Evolutionary conservation across 2,329 filamentous ascomycete species (phyloP).

Genomic region (Stachybotrys chartarum): DNA sequence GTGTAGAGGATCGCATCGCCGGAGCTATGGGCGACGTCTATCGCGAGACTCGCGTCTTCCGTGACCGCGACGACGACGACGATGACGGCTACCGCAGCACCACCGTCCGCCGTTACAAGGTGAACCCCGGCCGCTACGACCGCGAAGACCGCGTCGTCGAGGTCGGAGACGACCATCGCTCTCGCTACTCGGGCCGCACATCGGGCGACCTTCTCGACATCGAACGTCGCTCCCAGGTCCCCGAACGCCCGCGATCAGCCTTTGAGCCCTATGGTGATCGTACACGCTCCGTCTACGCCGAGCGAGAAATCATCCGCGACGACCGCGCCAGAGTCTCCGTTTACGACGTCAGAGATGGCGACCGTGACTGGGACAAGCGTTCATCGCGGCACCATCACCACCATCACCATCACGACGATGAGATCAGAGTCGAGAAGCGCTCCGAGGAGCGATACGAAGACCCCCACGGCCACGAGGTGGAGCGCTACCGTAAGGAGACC

Average conservation of each 20-base stretch:
- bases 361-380: conserved; percentile 38
- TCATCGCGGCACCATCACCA: conserved; percentile 28
- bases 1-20: neutral
- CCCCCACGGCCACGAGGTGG: conserved; percentile 39
- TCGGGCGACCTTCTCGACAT: conserved; percentile 34
- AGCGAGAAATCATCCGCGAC: conserved; percentile 33
- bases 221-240: conserved; percentile 35
- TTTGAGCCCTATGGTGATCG: conserved; percentile 33
- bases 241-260: conserved; percentile 45
- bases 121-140: conserved; percentile 31
- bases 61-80: conserved; percentile 26
- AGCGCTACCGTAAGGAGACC: conserved; percentile 54
- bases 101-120: conserved; percentile 48
- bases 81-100: conserved; percentile 39
- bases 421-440: conserved; percentile 41
- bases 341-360: conserved; percentile 27
- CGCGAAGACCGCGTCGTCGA: conserved; percentile 31
- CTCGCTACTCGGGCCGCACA: conserved; percentile 32
- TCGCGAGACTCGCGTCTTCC: conserved; percentile 22
- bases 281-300: conserved; percentile 33
- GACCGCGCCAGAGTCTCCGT: conserved; percentile 23
- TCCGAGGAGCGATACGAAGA: conserved; percentile 43
- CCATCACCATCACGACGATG: conserved; percentile 39
- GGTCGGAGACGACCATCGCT: conserved; percentile 38
- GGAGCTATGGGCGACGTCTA: conserved; percentile 27